Conservation (phyloP, 2,329 filamentous ascomycete species). For the Aspergillus texensis region DNA sequence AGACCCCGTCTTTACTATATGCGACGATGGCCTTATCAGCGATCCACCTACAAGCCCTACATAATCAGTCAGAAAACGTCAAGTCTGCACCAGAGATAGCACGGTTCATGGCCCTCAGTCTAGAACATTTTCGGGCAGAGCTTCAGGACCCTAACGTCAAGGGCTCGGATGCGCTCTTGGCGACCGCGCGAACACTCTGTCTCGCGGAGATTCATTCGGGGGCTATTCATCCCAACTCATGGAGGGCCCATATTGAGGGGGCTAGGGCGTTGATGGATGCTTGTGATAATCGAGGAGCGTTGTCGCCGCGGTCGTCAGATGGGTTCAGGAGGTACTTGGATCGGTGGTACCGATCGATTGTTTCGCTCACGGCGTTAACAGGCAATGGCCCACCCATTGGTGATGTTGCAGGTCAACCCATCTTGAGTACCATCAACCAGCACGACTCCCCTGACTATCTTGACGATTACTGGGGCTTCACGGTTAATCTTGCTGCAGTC, state of each 20-base stretch:
- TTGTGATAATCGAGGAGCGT: constrained; percentile 21
- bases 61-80: constrained; percentile 39
- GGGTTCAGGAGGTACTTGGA: constrained; percentile 42
- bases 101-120: constrained; percentile 42
- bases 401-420: constrained; percentile 22
- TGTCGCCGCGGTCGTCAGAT: constrained; percentile 29
- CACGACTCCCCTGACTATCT: constrained; percentile 36
- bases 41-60: constrained; percentile 43
- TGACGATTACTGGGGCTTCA: constrained; percentile 49
- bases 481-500: constrained; percentile 40
- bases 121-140: constrained; percentile 45
- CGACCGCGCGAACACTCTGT: constrained; percentile 47
- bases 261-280: constrained; percentile 42
- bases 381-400: constrained; percentile 42
- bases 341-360: constrained; percentile 46
- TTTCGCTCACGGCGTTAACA: constrained; percentile 45
- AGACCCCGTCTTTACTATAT: constrained; percentile 46
- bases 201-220: constrained; percentile 48
- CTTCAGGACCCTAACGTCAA: constrained; percentile 36
- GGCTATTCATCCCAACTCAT: constrained; percentile 43
- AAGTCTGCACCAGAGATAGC: constrained; percentile 43
- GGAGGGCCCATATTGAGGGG: constrained; percentile 48
- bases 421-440: constrained; percentile 17
- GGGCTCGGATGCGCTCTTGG: constrained; percentile 40
- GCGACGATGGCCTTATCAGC: constrained; percentile 48